Base-by-base conservation (phyloP, 2,329 filamentous ascomycete species). In the Colletotrichum cordylinicola region DNA sequence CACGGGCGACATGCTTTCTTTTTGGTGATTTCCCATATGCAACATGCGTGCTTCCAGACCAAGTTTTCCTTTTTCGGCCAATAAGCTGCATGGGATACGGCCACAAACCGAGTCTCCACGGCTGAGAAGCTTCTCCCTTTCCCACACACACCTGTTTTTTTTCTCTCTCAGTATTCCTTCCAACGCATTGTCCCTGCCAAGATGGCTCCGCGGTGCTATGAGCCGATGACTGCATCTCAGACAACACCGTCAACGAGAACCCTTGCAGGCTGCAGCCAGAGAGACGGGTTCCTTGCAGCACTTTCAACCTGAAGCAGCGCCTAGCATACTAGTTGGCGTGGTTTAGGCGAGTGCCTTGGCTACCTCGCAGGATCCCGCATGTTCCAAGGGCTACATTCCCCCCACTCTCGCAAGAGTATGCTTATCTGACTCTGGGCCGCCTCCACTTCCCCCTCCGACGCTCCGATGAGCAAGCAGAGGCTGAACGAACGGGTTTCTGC, bases 201-300 rank as follows among this genome's bases (percentile, higher is more conserved):
- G 70, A 15, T 60, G 39, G 65, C 10, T 31, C n/a, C 43, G 43
- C 55, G 58, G 58, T 61, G 64, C 64, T 35, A 58, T 73, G 70
- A 52, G 33, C 43, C 58, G 74, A 69, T 76, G 56, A 29, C 58
- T 67, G 70, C 64, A 65, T 76, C 70, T 65, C 70, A 68, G 70
- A 74, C 64, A 76, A 33, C 33, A 39, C 56, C 58, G 64, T 67
- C 65, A 52, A 33, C 56, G 21, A 27, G 24, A 67, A 61, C 74
- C 74, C 74, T 76, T 76, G 74, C 70, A 75, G 74, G 16, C 61
- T 27, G 70, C 31, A 29, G 43, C 43, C 43, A 52, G 43, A 52
- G 43, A 12, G 35, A 48, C 70, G 64, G 70, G 64, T 68, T 72
- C 69, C 73, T 75, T 75, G 73, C 73, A 72, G 73, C 13, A 35